These are phyloP conservation scores for Trametes pubescens DNA, from an alignment of 1,284 basidiomycete species.

Conservation along the genomic window DNA sequence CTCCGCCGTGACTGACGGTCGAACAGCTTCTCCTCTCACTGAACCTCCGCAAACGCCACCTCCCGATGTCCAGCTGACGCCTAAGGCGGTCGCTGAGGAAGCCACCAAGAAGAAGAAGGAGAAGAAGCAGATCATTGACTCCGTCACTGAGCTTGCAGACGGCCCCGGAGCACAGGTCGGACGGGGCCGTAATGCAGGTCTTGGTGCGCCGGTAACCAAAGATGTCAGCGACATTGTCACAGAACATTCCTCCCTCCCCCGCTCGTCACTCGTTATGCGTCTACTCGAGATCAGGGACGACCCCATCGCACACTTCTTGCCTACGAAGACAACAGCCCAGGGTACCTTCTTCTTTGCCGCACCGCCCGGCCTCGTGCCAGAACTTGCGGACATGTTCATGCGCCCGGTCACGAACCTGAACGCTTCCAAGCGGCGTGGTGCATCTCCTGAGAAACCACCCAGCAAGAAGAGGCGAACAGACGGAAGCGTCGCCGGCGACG, in stretches of 20 bases:
- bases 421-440: constrained; percentile 59
- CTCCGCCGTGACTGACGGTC: constrained; percentile 10
- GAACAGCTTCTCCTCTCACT: constrained; percentile 74
- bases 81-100: constrained; percentile 53
- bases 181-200: constrained; percentile 60
- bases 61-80: constrained; percentile 57
- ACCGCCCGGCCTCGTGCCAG: constrained; percentile 82
- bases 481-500: constrained; percentile 47
- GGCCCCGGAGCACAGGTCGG: constrained; percentile 65
- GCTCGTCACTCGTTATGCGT: constrained; percentile 82
- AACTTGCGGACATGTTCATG: constrained; percentile 84
- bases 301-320: constrained; percentile 86
- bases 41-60: constrained; percentile 77
- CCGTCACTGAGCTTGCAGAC: constrained; percentile 84
- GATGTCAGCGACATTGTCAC: constrained; percentile 82
- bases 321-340: constrained; percentile 74
- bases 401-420: constrained; percentile 67
- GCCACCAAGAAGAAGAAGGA: constrained; percentile 58
- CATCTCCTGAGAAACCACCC: constrained; percentile 60
- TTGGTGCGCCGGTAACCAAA: constrained; percentile 64
- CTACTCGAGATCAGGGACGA: constrained; percentile 87
- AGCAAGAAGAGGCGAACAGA: constrained; percentile 71
- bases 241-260: constrained; percentile 84
- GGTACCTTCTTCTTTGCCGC: constrained; percentile 84
- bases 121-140: constrained; percentile 85